Base-by-base conservation (phyloP, 257 asterid genomes). In the Knoxia roxburghii region DNA sequence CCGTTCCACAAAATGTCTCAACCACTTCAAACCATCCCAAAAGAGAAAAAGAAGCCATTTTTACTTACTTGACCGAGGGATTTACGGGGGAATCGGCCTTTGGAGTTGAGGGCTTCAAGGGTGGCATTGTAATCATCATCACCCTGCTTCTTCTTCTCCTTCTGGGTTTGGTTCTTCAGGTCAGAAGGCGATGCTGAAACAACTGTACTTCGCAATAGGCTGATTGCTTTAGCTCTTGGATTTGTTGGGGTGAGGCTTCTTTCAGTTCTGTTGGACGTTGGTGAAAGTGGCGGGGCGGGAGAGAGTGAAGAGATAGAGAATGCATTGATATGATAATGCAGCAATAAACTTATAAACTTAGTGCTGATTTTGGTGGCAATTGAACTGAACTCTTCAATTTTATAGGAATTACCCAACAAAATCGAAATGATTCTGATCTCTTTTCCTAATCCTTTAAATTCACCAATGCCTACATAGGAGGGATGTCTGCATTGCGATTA, bases 81-180 rank as follows among this genome's bases (percentile, higher is more conserved):
- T 80, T 88, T 94, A 63, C 99, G 75, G 8, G 97, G 99, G 62
- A 88, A 86, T 21, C 99, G 87, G 73, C 95, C 95, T 73, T 82
- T 88, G 76, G 96, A 87, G 72, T 94, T 94, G 79, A 94, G 97
- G 68, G 99, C 95, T 83, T 84, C 82, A n/a, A 94, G 87, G 26
- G 96, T 94, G 68, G 89, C 77, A 72, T 88, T 89, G 75, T 88
- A 94, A 79, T 87, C 95, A 57, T 90, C 96, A 69, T 84, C 82
- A 76, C n/a, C n/a, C n/a, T 73, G 80, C 58, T 37, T 81, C 26
- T 37, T 57, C 43, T 30, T 57, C 43, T 30, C 32, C 63, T 32
- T 60, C 70, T 73, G 77, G 75, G 87, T 68, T 68, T 78, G 82
- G 63, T 70, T 76, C 43, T 76, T 70, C 20, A 77, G 33, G 65